Base-by-base conservation (phyloP, 345 rosid genomes). In the Viola odorata region DNA sequence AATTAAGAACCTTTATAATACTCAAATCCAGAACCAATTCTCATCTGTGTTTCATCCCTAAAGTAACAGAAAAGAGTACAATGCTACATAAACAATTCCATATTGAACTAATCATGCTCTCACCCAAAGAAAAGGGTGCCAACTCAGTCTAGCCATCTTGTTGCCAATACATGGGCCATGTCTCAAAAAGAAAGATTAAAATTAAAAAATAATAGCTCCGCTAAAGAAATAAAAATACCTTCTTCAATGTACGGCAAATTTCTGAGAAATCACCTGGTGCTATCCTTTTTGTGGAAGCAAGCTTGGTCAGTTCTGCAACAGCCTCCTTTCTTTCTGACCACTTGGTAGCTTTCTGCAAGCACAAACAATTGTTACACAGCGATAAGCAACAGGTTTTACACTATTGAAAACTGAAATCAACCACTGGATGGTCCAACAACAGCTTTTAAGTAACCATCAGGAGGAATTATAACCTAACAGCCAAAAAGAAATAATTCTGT, bases 311-410 rank as follows among this genome's bases (percentile, higher is more conserved):
- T 84, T 95, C 96, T 41, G 90, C 88, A 75, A 95, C 96, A 61
- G 96, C 98, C 64, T 91, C 99, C 74, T 85, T 95, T 68, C 98
- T 79, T 76, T 91, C 98, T 60, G 85, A 95, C 99, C 99, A 95
- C 84, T 95, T 95, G 69, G 96, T 69, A 73, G 96, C 96, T 91
- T 95, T 95, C 98, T 95, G 32, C 32, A 73, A 69, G 67, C 72
- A 50, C 59, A 47, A 64, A 45, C 60, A 37, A 55, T 45, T 12
- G 68, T 59, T 57, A 32, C 16, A 42, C 17, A 41, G 45, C 12
- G 38, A 8, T 57, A 37, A 15, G 41, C 39, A 60, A 60, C 60
- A 61, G 59, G 52, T 50, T 9, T 42, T 36, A 40, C 10, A 38
- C 15, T 4, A 11, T 41, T 9, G 11, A 15, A 14, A 45, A 58